phyloP scores from a whole-genome alignment of 306 rosid genomes.

The Sechiopsis laciniata region DNA sequence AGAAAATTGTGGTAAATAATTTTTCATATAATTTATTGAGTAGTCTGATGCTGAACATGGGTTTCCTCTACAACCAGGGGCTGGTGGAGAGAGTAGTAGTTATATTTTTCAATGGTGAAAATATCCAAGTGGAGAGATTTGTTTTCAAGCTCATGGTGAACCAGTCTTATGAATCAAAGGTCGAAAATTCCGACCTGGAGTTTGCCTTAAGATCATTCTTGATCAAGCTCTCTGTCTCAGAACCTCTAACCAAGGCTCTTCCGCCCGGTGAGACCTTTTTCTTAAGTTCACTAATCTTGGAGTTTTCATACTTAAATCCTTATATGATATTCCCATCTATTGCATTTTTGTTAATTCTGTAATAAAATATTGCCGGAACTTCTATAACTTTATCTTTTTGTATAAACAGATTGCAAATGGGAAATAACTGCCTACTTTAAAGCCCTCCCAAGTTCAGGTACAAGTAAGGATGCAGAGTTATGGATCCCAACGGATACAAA shows the following conservation, averaged over 20 bases:
- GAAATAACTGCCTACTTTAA: slow-evolving; percentile 67
- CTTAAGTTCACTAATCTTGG: slow-evolving; percentile 3
- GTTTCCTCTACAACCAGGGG: slow-evolving; percentile 40
- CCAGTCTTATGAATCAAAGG: slow-evolving; percentile 46
- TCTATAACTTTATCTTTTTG: slow-evolving; percentile 2
- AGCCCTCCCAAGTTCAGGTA: slow-evolving; percentile 48
- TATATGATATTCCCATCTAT: slow-evolving; percentile 1
- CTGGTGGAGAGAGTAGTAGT: slow-evolving; percentile 77
- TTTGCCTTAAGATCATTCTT: slow-evolving; percentile 75
- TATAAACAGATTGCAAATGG: slow-evolving; percentile 58
- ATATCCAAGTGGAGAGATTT: slow-evolving; percentile 59
- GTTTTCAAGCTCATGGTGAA: slow-evolving; percentile 60
- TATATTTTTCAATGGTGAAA: slow-evolving; percentile 46
- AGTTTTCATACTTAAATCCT: background rate
- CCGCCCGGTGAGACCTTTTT: slow-evolving; percentile 43
- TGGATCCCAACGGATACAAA: slow-evolving; percentile 78
- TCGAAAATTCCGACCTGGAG: slow-evolving; percentile 61
- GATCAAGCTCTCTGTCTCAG: slow-evolving; percentile 62
- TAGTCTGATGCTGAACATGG: slow-evolving; percentile 14
- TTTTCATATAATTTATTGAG: slow-evolving; percentile 10
- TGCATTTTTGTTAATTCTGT: slow-evolving; percentile 21
- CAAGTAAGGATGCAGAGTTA: slow-evolving; percentile 51
- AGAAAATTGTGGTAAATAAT: background rate
- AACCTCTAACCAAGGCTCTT: slow-evolving; percentile 54
- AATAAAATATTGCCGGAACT: background rate